Base-by-base conservation (phyloP, 768 basidiomycete species). In the Chlorophyllum brunneum region DNA sequence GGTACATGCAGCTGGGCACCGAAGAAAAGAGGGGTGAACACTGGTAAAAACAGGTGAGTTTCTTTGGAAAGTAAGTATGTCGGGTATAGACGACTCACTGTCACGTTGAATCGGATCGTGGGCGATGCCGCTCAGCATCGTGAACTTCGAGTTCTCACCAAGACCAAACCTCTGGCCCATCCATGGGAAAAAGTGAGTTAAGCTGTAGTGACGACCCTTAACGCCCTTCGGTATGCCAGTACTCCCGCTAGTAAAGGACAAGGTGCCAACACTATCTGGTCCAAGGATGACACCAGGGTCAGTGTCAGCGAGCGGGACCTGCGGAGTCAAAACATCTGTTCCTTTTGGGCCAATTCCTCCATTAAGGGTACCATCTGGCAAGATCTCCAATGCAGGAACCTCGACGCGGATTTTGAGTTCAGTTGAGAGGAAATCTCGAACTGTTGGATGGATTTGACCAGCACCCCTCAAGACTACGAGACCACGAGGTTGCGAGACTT, bases 101-200 rank as follows among this genome's bases (percentile, higher is more conserved):
- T 99, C 97, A 59, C 97, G 83, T 65, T 99, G 97, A 59, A 99
- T 97, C 8, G 97, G 97, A 69, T 99, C 97, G 63, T 99, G 97
- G 10, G 97, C 97, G 49, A 99, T 99, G 16, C 97, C 97, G 60
- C 92, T 95, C 26, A 99, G 79, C 97, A 99, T 98, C 0, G 97
- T 98, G 63, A 97, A 99, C 67, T 83, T 91, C 56, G 89, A 92
- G 26, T 75, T 69, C 53, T 83, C 75, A 31, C 75, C 72, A 42
- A 99, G 70, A 1, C 79, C 84, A 64, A 98, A 99, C 26, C 84
- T 71, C 64, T 92, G 72, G 18, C 88, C 87, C 97, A 99, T 98
- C 97, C 97, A 99, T 2, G 95, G 95, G 81, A 98, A 98, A 79
- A 98, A 99, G 66, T 98, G 97, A 0, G 97, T 99, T 58, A 99